A percentile compares a stretch with the other conserved stretches of the same genome.
phyloP scores from a whole-genome alignment of 2,329 filamentous ascomycete genomes.

The Colletotrichum lupini region DNA sequence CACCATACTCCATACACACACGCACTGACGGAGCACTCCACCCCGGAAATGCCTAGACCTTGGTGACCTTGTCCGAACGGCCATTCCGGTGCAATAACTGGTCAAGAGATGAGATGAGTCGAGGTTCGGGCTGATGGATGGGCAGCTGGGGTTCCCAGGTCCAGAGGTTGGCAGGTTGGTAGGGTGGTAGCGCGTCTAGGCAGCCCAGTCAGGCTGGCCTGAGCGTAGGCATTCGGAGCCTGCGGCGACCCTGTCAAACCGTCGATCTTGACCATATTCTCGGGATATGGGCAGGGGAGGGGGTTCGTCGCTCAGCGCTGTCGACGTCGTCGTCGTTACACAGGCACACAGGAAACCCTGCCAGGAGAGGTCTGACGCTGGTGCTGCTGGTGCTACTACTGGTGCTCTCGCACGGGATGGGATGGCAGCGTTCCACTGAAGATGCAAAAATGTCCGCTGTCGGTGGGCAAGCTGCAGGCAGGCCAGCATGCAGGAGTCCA shows the following conservation, averaged over 20 bases:
- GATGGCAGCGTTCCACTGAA: background rate
- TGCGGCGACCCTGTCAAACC: background rate
- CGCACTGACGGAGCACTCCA: no score
- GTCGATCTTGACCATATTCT: background rate
- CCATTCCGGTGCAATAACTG: background rate
- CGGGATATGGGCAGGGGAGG: background rate
- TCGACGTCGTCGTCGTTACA: background rate
- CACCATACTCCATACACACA: no score
- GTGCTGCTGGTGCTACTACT: background rate
- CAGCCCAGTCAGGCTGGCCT: background rate
- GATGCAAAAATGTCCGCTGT: slow-evolving; percentile 1
- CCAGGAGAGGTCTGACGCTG: background rate
- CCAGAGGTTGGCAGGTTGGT: background rate
- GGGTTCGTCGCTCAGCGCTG: background rate
- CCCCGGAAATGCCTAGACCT: background rate
- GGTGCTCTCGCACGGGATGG: background rate
- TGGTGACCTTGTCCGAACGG: background rate
- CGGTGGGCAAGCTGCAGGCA: background rate
- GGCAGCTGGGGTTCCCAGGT: background rate
- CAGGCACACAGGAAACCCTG: background rate
- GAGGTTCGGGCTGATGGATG: background rate
- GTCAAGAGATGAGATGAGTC: background rate
- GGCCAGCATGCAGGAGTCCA: background rate
- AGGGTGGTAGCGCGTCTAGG: background rate
- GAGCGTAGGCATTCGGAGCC: background rate